phyloP scores from a whole-genome alignment of 176 grass and related monocot species.

The Oryza officinalis region DNA sequence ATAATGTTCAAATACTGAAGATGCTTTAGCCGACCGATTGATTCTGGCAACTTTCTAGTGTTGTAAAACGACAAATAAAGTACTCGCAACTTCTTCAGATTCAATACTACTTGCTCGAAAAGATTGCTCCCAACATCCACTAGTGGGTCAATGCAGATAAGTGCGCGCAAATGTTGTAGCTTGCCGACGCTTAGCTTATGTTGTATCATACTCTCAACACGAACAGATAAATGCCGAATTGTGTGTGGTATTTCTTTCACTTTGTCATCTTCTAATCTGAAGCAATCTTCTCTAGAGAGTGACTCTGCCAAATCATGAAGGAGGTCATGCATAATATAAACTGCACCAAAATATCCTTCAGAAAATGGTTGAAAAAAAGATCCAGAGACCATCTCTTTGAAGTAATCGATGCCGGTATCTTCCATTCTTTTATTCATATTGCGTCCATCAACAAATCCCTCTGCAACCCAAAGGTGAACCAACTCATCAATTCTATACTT shows the following conservation, averaged over 20 bases:
- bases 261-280: conserved; percentile 37
- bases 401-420: background rate
- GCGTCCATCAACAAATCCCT: background rate
- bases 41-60: background rate
- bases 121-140: background rate
- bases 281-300: conserved; percentile 9
- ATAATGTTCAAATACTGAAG: conserved; percentile 26
- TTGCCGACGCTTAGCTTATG: conserved; percentile 10
- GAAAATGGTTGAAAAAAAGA: background rate
- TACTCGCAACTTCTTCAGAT: conserved; percentile 18
- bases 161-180: conserved; percentile 5
- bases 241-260: conserved; percentile 5
- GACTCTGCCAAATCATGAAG: background rate
- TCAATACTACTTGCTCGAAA: background rate
- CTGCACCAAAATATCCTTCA: background rate
- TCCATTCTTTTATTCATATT: no score
- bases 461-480: background rate
- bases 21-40: conserved; percentile 15
- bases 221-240: background rate
- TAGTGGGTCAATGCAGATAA: conserved; percentile 18
- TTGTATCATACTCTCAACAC: background rate
- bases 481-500: background rate
- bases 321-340: background rate
- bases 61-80: conserved; percentile 18
- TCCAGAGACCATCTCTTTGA: background rate